A percentile compares a stretch with the other conserved stretches of the same genome.
phyloP scores from a whole-genome alignment of 305 asterid species.

The Fraxinus angustifolia region DNA sequence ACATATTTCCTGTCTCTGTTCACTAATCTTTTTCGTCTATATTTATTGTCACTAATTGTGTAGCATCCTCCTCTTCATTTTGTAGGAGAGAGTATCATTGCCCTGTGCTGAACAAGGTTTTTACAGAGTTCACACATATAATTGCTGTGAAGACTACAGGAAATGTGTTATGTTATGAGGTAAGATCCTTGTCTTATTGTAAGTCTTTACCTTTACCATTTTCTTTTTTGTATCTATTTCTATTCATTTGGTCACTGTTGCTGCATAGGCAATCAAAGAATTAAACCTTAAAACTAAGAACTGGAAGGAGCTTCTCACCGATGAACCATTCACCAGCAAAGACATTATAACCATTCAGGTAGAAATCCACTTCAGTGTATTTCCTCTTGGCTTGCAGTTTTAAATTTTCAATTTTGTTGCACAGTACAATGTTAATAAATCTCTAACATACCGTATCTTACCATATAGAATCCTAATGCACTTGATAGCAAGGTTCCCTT shows the following conservation, averaged over 20 bases:
- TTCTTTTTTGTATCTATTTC: neutral
- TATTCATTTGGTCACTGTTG: slow-evolving; percentile 6
- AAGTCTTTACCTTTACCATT: neutral
- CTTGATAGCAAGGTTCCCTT: slow-evolving; percentile 56
- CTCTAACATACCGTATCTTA: slow-evolving; percentile 20
- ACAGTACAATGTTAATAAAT: slow-evolving; percentile 10
- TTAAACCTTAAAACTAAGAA: slow-evolving; percentile 85
- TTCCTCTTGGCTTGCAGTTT: slow-evolving; percentile 16
- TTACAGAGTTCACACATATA: slow-evolving; percentile 84
- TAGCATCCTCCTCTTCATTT: slow-evolving; percentile 9
- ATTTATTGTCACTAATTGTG: slow-evolving; percentile 9
- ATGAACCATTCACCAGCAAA: slow-evolving; percentile 76
- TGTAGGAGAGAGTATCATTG: slow-evolving; percentile 71
- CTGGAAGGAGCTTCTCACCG: slow-evolving; percentile 98
- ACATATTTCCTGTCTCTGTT: neutral
- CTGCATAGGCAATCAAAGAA: slow-evolving; percentile 80
- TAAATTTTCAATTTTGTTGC: neutral
- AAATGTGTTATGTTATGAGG: slow-evolving; percentile 93
- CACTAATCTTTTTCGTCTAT: neutral
- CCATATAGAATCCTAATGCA: slow-evolving; percentile 80
- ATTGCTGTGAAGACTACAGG: slow-evolving; percentile 89
- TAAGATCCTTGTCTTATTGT: slow-evolving; percentile 24
- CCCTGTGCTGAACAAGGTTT: slow-evolving; percentile 87
- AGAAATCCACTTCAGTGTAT: slow-evolving; percentile 6
- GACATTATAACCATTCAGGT: slow-evolving; percentile 93